A percentile compares a stretch with the other conserved stretches of the same genome.
phyloP scores from a whole-genome alignment of 2,329 filamentous ascomycete species.

The Nemania sp. region DNA sequence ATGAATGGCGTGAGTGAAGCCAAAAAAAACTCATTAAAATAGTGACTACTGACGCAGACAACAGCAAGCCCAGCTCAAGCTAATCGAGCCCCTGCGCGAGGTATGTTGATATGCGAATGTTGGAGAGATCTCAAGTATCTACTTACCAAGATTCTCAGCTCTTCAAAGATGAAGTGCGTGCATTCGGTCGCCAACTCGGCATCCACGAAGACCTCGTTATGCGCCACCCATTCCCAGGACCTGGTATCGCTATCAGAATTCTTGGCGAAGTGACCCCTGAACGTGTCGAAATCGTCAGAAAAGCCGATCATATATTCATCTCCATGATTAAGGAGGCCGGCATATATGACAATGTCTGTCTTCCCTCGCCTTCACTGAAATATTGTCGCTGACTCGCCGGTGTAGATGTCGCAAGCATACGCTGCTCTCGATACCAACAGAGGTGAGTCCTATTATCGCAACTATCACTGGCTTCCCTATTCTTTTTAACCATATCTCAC shows the following conservation, averaged over 20 bases:
- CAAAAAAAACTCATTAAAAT: slow-evolving; percentile 13
- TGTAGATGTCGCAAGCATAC: slow-evolving; percentile 52
- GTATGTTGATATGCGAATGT: slow-evolving; percentile 50
- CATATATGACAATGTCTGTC: slow-evolving; percentile 63
- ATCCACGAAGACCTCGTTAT: slow-evolving; percentile 76
- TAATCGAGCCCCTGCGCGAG: slow-evolving; percentile 78
- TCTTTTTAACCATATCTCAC: too few species aligned
- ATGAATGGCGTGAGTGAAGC: slow-evolving; percentile 38
- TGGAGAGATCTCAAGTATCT: slow-evolving; percentile 43
- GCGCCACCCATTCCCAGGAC: slow-evolving; percentile 76
- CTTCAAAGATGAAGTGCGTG: slow-evolving; percentile 80
- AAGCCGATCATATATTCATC: slow-evolving; percentile 74
- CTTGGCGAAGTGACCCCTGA: slow-evolving; percentile 83
- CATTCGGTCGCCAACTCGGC: slow-evolving; percentile 67
- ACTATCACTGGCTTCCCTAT: neutral
- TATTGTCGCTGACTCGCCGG: slow-evolving; percentile 5
- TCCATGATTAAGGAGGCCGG: slow-evolving; percentile 72
- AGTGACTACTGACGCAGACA: slow-evolving; percentile 5
- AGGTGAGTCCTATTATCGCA: slow-evolving; percentile 21
- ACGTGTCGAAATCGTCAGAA: slow-evolving; percentile 75
- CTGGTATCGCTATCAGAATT: slow-evolving; percentile 73
- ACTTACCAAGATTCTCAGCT: slow-evolving; percentile 16
- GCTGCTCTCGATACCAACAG: slow-evolving; percentile 49
- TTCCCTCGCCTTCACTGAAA: neutral
- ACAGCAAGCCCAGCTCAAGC: slow-evolving; percentile 52